phyloP scores from a whole-genome alignment of 306 rosid species.

The Dalbergia cultrata region DNA sequence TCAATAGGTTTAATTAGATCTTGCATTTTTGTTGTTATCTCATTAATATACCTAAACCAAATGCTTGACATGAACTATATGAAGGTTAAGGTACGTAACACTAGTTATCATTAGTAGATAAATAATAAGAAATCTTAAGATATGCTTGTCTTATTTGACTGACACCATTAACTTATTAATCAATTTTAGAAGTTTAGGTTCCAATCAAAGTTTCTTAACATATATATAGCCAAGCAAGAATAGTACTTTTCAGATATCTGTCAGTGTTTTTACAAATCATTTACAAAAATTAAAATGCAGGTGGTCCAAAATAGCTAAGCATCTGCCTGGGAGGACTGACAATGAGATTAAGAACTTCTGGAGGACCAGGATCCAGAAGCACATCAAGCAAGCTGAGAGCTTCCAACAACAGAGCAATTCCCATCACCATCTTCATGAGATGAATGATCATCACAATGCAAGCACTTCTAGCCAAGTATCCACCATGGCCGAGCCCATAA shows the following conservation, averaged over 20 bases:
- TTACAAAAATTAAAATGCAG: conserved; percentile 45
- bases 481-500: conserved; percentile 49
- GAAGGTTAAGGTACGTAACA: neutral
- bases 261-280: conserved; percentile 24
- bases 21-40: neutral
- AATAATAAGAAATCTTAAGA: neutral
- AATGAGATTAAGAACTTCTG: conserved; percentile 96
- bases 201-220: neutral
- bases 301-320: conserved; percentile 99
- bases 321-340: conserved; percentile 95
- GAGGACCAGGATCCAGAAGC: conserved; percentile 98
- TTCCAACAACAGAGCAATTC: conserved; percentile 32
- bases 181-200: neutral
- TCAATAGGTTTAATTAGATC: neutral
- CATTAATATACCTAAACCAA: neutral
- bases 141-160: no score
- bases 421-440: conserved; percentile 27
- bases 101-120: neutral
- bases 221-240: neutral
- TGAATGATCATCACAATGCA: conserved; percentile 9
- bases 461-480: conserved; percentile 59
- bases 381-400: conserved; percentile 79
- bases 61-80: neutral
- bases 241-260: conserved; percentile 21
- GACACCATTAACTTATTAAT: no score